These are phyloP conservation scores for Komagataella ulmi DNA, from an alignment of 805 yeast species.

Conservation along the genomic window DNA sequence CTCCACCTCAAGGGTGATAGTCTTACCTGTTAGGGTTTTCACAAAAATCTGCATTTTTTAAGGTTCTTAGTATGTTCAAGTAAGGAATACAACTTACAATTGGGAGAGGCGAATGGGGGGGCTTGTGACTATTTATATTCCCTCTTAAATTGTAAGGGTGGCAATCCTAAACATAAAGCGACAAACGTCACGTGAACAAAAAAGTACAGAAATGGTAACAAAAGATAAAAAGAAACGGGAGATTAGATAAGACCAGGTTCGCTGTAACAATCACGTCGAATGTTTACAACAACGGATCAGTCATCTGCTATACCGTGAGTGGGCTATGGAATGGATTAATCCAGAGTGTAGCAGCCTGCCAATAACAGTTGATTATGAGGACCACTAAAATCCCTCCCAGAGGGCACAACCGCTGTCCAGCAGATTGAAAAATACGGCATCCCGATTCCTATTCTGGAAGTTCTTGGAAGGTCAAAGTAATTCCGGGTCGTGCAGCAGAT, in stretches of 20 bases:
- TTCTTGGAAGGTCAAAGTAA: neutral
- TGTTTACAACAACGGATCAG: neutral
- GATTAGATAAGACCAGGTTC: neutral
- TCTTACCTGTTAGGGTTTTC: conserved; percentile 78
- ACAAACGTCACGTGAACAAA: neutral
- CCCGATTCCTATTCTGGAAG: neutral
- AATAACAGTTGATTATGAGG: too few species aligned
- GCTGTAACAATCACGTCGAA: neutral
- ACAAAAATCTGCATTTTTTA: conserved; percentile 49
- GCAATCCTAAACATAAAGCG: neutral
- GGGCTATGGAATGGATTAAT: too few species aligned
- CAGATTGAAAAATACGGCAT: neutral
- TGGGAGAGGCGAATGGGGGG: neutral
- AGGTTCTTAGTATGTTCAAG: neutral
- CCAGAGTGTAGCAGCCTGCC: too few species aligned
- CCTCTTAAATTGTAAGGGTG: neutral
- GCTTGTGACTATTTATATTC: neutral
- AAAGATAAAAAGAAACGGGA: neutral
- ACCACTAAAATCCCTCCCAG: neutral
- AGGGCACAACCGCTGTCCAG: neutral
- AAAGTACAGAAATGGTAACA: neutral
- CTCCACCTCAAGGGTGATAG: conserved; percentile 86
- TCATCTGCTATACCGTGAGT: too few species aligned
- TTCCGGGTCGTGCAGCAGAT: neutral
- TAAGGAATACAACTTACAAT: neutral